Evolutionary conservation across 768 basidiomycete species (phyloP), one percentile per base, ranked within the genome.

Genomic region (Suillus placidus): DNA sequence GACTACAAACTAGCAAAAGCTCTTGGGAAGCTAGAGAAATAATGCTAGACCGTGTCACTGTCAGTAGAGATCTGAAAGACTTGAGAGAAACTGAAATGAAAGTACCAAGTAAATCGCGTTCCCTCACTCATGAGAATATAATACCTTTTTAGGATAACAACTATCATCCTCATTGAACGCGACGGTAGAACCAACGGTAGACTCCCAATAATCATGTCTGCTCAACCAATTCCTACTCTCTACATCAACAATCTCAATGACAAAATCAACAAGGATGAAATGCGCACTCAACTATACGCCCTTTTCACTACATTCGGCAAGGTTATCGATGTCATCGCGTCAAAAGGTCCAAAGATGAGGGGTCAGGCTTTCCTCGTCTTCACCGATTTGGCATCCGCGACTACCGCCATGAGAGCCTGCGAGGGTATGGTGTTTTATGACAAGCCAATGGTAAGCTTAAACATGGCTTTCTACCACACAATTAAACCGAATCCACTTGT

Each of bases 331-430:
- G 88, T 99, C 66, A 86, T 98, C 65, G 95, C 96, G 30, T 88
- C 91, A 32, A 95, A 97, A 78, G 87, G 83, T 74, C 80, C 86
- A 65, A 92, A 89, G 78, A 94, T 93, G 89, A 87, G 90, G 69
- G 96, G 95, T 26, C 95, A 97, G 78, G 97, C 97, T 1, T 99
- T 97, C 79, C 89, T 98, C 73, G 95, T 97, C 71, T 99, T 97
- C 80, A 85, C 87, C 60, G 97, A 99, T 80, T 88, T 97, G 60
- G 87, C 93, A 12, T 88, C 89, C 62, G 94, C 95, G 65, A 98
- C 97, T 6, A 87, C 94, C 62, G 97, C 97, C 42, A 85, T 98
- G 88, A 86, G 97, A 58, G 94, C 91, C 55, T 91, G 95, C 74
- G 92, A 94, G 72, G 97, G 97, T 63, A 93, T 97, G 87, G 68